Base-by-base conservation (phyloP, 768 basidiomycete genomes). In the Tricholoma flavovirens region DNA sequence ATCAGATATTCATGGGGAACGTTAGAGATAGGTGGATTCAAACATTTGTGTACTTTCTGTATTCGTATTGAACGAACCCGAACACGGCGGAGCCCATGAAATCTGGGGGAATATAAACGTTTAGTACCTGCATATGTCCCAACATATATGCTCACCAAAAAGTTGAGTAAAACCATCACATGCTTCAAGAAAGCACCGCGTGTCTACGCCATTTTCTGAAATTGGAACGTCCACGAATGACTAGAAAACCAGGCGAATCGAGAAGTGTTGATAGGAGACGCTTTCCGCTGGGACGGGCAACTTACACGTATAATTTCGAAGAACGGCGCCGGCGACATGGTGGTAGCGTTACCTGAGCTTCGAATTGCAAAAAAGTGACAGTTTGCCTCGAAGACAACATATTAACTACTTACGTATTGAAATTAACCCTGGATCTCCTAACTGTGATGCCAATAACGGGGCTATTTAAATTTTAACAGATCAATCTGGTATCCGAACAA, bases 191-290 rank as follows among this genome's bases (percentile, higher is more conserved):
- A 98, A 98, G 11, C 79, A 69, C 17, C 73, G 65, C 0, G 93
- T 92, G 66, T 93, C 85, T 51, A 98, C 83, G 12, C 95, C 93
- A 5, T 77, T 73, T 43, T 82, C 77, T 19, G 82, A 83, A 62
- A 90, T 76, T 15, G 83, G 80, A 43, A 98, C 90, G 58, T 96
- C 89, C 63, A 80, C 83, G 70, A 90, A 98, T 8, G 91, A 93
- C 94, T 97, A 61, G 49, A 3, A 14, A 35, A 5, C 33, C 4
- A 8, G 30, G 30, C 9, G 30, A 32, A 8, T 11, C 9, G 30
- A 1, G 10, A 32, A 32, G 5, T 26, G 24, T 26, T 26, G 5
- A 26, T 26, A 26, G 24, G 30, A 32, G 30, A 32, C 30, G n/a
- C n/a, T n/a, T n/a, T 32, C 24, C 24, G 5, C 30, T 8, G 30